Evolutionary conservation across 1,139 yeast species (phyloP).

Genomic region (Lodderomyces pseudojiufengensis): DNA sequence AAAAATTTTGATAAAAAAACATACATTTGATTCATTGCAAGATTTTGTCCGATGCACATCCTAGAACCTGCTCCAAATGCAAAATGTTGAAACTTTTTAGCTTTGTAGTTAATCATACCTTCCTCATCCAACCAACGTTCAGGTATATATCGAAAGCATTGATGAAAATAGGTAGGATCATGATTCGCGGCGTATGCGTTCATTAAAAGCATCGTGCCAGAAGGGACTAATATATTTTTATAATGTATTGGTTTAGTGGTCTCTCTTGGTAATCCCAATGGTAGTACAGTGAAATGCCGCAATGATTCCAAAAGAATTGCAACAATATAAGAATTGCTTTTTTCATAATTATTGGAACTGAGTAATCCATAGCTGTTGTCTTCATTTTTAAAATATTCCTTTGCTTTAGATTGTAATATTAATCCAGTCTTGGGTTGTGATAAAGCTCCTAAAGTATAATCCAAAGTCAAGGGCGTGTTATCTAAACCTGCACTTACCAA

Average conservation of each 20-base stretch:
- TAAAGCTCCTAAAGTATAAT: constrained; percentile 60
- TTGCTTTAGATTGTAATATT: constrained; percentile 41
- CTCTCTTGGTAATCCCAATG: constrained; percentile 61
- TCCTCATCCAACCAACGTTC: constrained; percentile 49
- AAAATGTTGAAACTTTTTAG: constrained; percentile 39
- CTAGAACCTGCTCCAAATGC: constrained; percentile 71
- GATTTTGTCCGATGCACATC: constrained; percentile 62
- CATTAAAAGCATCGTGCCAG: constrained; percentile 55
- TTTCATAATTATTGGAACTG: constrained; percentile 5
- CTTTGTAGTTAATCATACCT: constrained; percentile 8
- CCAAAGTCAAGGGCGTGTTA: constrained; percentile 63
- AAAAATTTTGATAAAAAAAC: constrained; percentile 31
- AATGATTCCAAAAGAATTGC: constrained; percentile 65
- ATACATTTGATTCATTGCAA: constrained; percentile 64
- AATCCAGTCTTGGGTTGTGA: constrained; percentile 46
- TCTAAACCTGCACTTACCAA: constrained; percentile 81
- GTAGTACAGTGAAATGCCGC: constrained; percentile 62
- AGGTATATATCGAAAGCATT: constrained; percentile 55
- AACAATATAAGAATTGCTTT: constrained; percentile 43
- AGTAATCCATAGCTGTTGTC: no score
- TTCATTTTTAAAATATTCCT: constrained; percentile 15
- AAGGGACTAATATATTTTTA: constrained; percentile 44
- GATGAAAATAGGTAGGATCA: constrained; percentile 44
- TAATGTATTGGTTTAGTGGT: constrained; percentile 49
- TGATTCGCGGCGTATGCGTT: constrained; percentile 72